A percentile compares a stretch with the other conserved stretches of the same genome.
Conservation (phyloP, 148 eudicot species). For the Camellia granthamiana region DNA sequence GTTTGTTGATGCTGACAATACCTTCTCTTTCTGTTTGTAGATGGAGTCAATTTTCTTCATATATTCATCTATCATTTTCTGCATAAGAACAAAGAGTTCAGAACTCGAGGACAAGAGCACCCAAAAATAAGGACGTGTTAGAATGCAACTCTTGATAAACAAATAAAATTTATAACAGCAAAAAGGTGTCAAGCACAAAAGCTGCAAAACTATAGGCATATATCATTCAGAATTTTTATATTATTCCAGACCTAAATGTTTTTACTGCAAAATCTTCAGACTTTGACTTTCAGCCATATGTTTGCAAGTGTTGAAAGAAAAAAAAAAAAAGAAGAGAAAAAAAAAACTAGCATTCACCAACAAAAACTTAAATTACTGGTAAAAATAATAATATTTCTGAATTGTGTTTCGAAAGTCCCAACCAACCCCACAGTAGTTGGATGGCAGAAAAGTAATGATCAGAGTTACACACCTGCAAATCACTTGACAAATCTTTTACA, state of each 20-base stretch:
- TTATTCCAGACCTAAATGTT: not conserved
- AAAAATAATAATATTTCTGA: not conserved
- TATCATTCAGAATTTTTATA: not conserved
- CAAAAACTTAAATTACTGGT: not conserved
- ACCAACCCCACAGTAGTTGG: not conserved
- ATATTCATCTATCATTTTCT: conserved; percentile 88
- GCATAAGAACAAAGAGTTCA: conserved; percentile 22
- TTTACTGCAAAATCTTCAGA: not conserved
- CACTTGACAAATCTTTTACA: conserved; percentile 77
- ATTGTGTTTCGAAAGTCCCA: not conserved
- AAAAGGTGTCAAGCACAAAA: not conserved
- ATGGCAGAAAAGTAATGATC: not conserved
- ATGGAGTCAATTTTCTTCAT: conserved; percentile 77
- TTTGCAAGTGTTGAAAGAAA: not conserved
- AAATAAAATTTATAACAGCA: not conserved
- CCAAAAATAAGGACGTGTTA: not conserved
- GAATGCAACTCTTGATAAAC: not conserved
- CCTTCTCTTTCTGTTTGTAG: conserved; percentile 96
- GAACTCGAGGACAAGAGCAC: not conserved
- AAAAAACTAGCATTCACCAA: not conserved
- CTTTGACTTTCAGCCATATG: not conserved
- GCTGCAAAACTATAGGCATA: not conserved
- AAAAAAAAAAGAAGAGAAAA: not conserved
- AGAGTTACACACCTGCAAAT: conserved; percentile 65
- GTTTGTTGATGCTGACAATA: conserved; percentile 12